Evolutionary conservation across 306 rosid genomes (phyloP).

Genomic region (Pterocarpus santalinus): DNA sequence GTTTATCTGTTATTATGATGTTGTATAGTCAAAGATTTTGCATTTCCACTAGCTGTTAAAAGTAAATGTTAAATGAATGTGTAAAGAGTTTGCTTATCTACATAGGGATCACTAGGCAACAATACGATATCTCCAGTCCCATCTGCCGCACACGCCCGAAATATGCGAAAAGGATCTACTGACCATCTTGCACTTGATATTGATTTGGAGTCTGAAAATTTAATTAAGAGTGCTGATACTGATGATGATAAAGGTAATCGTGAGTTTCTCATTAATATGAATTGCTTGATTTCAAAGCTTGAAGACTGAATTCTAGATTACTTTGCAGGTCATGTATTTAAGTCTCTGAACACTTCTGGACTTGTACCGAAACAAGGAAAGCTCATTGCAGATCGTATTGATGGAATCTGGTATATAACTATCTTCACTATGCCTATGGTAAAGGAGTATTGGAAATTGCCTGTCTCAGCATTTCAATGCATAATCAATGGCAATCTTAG

Average conservation of each 20-base stretch:
- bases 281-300: constrained; percentile 37
- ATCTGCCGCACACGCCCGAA: constrained; percentile 73
- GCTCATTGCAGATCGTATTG: constrained; percentile 88
- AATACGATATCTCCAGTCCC: constrained; percentile 66
- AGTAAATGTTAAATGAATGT: constrained; percentile 17
- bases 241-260: constrained; percentile 88
- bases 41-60: constrained; percentile 24
- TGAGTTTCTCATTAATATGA: constrained; percentile 26
- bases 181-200: constrained; percentile 89
- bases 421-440: constrained; percentile 19
- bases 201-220: constrained; percentile 69
- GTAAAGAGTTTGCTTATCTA: constrained; percentile 40
- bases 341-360: constrained; percentile 91
- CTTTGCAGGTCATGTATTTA: constrained; percentile 87
- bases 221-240: constrained; percentile 63
- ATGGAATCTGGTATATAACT: constrained; percentile 88
- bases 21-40: constrained; percentile 17
- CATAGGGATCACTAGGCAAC: constrained; percentile 81
- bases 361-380: constrained; percentile 91
- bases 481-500: constrained; percentile 1
- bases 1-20: constrained; percentile 14
- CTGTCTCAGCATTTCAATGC: constrained; percentile 14
- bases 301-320: constrained; percentile 17
- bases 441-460: constrained; percentile 6
- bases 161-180: constrained; percentile 83